A percentile compares a stretch with the other conserved stretches of the same genome.
phyloP scores from a whole-genome alignment of 768 basidiomycete genomes.

The Coprinopsis sp. region DNA sequence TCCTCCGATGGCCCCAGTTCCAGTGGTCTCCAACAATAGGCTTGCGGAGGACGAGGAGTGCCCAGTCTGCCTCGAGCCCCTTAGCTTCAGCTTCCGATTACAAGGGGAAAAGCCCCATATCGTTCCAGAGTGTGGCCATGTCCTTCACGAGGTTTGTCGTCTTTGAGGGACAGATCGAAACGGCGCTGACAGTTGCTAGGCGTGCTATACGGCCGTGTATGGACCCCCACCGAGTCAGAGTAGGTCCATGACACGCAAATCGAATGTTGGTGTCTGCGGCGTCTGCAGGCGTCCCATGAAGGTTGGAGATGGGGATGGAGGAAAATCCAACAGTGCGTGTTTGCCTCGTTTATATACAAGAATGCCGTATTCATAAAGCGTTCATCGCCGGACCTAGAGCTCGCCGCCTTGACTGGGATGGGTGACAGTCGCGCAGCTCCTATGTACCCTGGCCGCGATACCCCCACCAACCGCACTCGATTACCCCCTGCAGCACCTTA shows the following conservation, averaged over 20 bases:
- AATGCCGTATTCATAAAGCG: background rate
- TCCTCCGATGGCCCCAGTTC: conserved; percentile 62
- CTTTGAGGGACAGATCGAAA: no score
- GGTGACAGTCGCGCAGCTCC: conserved; percentile 52
- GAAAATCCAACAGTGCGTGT: conserved; percentile 82
- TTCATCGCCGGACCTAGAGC: conserved; percentile 47
- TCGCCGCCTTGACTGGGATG: conserved; percentile 91
- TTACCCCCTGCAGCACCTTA: conserved; percentile 36
- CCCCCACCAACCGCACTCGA: conserved; percentile 41
- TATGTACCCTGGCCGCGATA: conserved; percentile 69
- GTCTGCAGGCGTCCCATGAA: conserved; percentile 98
- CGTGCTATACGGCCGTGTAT: conserved; percentile 96
- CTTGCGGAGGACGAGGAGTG: conserved; percentile 85
- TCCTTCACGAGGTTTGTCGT: conserved; percentile 84
- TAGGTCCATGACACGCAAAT: conserved; percentile 55
- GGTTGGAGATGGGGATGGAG: conserved; percentile 80
- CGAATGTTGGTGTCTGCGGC: conserved; percentile 91
- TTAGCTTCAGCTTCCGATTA: conserved; percentile 87
- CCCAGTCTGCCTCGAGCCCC: conserved; percentile 93
- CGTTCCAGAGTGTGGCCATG: conserved; percentile 95
- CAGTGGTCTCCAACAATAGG: conserved; percentile 65
- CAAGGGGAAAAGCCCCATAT: conserved; percentile 98
- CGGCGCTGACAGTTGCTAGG: conserved; percentile 45
- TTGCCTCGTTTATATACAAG: conserved; percentile 8
- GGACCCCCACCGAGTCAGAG: conserved; percentile 71